phyloP scores from a whole-genome alignment of 2,329 filamentous ascomycete genomes.

The Cytospora mali region DNA sequence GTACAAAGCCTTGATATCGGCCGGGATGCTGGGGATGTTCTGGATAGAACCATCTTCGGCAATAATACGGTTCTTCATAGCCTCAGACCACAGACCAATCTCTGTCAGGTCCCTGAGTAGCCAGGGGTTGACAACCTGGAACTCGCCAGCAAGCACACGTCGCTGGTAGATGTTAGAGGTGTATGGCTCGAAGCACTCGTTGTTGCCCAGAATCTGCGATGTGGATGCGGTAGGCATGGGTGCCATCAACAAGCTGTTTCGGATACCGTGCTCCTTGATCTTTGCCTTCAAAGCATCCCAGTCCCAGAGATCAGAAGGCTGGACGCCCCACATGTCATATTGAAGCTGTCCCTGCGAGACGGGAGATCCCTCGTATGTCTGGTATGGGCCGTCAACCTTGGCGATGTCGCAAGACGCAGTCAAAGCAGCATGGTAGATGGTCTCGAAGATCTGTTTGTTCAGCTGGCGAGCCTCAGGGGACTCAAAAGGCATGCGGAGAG shows the following conservation, averaged over 20 bases:
- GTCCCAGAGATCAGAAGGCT: constrained; percentile 93
- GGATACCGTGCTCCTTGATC: constrained; percentile 89
- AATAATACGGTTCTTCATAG: constrained; percentile 99
- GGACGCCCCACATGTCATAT: constrained; percentile 98
- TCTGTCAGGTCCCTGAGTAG: constrained; percentile 97
- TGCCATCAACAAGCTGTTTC: constrained; percentile 92
- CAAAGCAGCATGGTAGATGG: constrained; percentile 94
- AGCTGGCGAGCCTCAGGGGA: constrained; percentile 90
- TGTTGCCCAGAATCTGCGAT: constrained; percentile 97
- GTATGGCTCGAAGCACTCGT: constrained; percentile 99
- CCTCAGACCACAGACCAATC: constrained; percentile 96
- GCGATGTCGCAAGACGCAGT: constrained; percentile 88
- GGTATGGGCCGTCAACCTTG: constrained; percentile 80
- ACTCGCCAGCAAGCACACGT: constrained; percentile 95
- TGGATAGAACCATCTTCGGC: constrained; percentile 94
- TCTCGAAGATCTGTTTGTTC: constrained; percentile 99
- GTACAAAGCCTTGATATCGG: constrained; percentile 95
- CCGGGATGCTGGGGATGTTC: constrained; percentile 94
- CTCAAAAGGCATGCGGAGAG: constrained; percentile 94
- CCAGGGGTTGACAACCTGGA: constrained; percentile 99
- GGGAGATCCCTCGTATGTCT: constrained; percentile 89
- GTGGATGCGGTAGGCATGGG: constrained; percentile 98
- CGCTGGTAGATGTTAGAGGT: constrained; percentile 99
- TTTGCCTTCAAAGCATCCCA: constrained; percentile 87
- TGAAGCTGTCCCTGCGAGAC: constrained; percentile 95